A percentile compares a stretch with the other conserved stretches of the same genome.
Conservation (phyloP, 2,329 filamentous ascomycete species). For the Aspergillus sp. region DNA sequence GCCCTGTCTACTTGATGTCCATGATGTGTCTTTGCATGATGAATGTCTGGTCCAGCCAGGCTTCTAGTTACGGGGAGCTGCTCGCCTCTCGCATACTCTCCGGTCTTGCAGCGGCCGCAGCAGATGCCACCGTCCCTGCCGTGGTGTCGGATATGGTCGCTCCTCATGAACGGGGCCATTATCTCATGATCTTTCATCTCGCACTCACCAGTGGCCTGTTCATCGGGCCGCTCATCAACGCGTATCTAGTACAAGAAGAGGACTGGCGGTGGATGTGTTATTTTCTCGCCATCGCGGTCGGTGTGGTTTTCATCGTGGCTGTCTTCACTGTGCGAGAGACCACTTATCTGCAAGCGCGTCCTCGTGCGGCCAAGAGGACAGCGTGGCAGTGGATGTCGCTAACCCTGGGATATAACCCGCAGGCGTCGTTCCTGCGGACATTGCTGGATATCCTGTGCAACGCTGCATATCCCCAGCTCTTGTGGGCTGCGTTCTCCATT, state of each 20-base stretch:
- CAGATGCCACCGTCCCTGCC: conserved; percentile 36
- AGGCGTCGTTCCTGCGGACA: conserved; percentile 24
- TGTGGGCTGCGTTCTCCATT: conserved; percentile 27
- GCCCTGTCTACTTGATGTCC: conserved; percentile 37
- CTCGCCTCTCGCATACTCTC: conserved; percentile 28
- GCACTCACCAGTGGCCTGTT: conserved; percentile 37
- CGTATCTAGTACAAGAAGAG: conserved; percentile 22
- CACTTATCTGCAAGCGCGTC: conserved; percentile 13
- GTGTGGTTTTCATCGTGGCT: conserved; percentile 14
- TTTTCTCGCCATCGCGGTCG: conserved; percentile 23
- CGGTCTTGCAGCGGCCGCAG: conserved; percentile 29
- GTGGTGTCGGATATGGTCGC: conserved; percentile 38
- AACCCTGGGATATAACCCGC: conserved; percentile 18
- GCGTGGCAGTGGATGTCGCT: conserved; percentile 22
- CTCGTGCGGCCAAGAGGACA: conserved; percentile 6
- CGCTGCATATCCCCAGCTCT: conserved; percentile 24
- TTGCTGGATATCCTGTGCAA: conserved; percentile 22
- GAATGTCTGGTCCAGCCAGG: conserved; percentile 35
- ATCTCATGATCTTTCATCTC: conserved; percentile 40
- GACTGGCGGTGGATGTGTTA: conserved; percentile 29
- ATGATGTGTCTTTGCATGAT: conserved; percentile 31
- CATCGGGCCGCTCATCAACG: conserved; percentile 35
- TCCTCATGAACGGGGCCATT: conserved; percentile 33
- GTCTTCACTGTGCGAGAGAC: conserved; percentile 26
- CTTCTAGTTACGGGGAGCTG: conserved; percentile 24